Conservation (phyloP, 78 protist genomes). For the Emiliania huxleyi region DNA sequence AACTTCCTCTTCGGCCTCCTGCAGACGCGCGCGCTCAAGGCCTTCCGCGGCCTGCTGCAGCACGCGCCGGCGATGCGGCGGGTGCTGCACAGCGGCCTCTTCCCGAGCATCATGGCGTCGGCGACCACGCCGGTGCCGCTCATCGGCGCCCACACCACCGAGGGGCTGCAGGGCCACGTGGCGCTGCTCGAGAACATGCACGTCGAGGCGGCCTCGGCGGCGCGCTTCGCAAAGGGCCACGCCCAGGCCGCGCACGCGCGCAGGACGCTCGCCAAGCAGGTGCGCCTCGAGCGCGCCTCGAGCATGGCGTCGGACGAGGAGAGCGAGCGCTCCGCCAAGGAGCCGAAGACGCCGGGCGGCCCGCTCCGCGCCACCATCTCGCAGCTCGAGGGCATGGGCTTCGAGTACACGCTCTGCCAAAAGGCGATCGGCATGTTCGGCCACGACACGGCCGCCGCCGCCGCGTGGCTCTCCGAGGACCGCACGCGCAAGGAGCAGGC, state of each 20-base stretch:
- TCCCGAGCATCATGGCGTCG: neutral
- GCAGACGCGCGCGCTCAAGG: slow-evolving; percentile 28
- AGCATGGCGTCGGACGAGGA: neutral
- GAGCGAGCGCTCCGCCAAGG: neutral
- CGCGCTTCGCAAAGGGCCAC: neutral
- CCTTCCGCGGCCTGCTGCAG: neutral
- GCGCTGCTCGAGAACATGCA: slow-evolving; percentile 9
- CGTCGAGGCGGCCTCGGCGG: neutral
- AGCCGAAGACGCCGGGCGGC: neutral
- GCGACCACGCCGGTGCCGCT: slow-evolving; percentile 18
- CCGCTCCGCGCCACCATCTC: neutral
- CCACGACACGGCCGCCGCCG: neutral
- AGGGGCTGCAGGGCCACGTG: neutral
- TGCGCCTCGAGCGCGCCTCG: neutral
- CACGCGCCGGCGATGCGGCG: neutral
- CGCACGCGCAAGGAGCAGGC: neutral
- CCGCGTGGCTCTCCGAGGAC: neutral
- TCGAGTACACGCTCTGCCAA: neutral
- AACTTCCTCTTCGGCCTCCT: neutral
- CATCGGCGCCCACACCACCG: neutral
- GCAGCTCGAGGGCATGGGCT: neutral
- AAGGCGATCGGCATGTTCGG: neutral
- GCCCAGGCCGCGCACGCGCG: neutral
- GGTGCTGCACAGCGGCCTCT: neutral
- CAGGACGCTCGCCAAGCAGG: neutral